Base-by-base conservation (phyloP, 2,329 filamentous ascomycete genomes). In the Parafenestella ontariensis region DNA sequence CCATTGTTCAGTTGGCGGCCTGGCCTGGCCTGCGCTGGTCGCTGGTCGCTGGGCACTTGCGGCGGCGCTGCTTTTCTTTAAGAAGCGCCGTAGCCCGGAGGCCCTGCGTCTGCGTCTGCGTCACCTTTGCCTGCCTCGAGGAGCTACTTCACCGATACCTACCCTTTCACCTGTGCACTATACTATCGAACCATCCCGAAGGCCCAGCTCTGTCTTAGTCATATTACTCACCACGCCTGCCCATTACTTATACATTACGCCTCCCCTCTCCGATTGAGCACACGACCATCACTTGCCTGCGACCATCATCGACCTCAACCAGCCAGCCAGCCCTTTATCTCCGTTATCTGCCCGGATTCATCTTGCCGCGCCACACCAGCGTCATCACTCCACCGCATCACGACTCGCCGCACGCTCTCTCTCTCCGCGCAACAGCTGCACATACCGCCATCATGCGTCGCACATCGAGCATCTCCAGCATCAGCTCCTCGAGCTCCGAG, bases 401-500 rank as follows among this genome's bases (percentile, higher is more conserved):
- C n/a, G n/a, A n/a, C 28, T 31, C 28, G 15, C 28, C 28, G 28
- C 28, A 31, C 28, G 28, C 28, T 31, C 28, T 31, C 28, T 31
- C 5, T 8, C 7, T 4, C 9, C n/a, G n/a, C n/a, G n/a, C n/a
- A n/a, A n/a, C n/a, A 34, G 9, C 23, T 33, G 33, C 46, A 49
- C 18, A 31, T 26, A 42, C 52, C 58, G 41, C 64, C 59, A 67
- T 26, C 47, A 75, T 76, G 75, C 69, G 58, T 56, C 70, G 70
- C 60, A 62, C 72, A 44, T 59, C 68, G 75, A 72, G 75, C 65
- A 73, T 78, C 67, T 74, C 74, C 52, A 79, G 76, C 69, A 66
- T 77, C 66, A 75, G 73, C 66, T 77, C 77, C 29, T 62, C 70
- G 44, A 71, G 71, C 56, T 75, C 74, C 42, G 80, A 83, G 53